phyloP scores from a whole-genome alignment of 2,329 filamentous ascomycete species.

The Pseudonectria foliicola region DNA sequence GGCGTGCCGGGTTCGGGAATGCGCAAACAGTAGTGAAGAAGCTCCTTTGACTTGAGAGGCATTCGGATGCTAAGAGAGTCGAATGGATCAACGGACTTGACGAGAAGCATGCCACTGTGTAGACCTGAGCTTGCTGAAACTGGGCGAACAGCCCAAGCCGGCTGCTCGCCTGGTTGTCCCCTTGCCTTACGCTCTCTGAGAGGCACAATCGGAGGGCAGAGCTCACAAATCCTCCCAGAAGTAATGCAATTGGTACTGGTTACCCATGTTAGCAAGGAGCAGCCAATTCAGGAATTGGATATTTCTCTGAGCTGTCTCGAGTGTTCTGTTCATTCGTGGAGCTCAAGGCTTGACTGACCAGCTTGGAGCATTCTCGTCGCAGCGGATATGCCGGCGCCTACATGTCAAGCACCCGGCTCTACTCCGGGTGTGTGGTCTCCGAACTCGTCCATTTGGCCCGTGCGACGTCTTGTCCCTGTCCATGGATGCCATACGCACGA shows the following conservation, averaged over 20 bases:
- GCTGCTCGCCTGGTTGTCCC: constrained; percentile 13
- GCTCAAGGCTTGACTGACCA: constrained; percentile 11
- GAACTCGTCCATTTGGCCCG: too few relatives aligned
- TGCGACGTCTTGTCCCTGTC: too few relatives aligned
- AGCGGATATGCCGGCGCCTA: constrained; percentile 13
- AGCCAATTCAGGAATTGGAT: too few relatives aligned
- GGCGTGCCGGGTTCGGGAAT: too few relatives aligned
- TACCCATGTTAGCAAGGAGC: not conserved
- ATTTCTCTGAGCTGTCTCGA: too few relatives aligned
- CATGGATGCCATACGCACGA: too few relatives aligned
- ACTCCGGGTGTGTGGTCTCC: constrained; percentile 10
- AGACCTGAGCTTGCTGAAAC: not conserved
- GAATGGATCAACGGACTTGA: constrained; percentile 5
- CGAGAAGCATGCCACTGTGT: constrained; percentile 1
- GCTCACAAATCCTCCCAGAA: constrained; percentile 6
- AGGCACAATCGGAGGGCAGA: constrained; percentile 4
- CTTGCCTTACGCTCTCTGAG: constrained; percentile 13
- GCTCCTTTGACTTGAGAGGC: constrained; percentile 15
- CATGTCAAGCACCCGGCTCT: constrained; percentile 17
- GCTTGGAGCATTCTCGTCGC: constrained; percentile 12
- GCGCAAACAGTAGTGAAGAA: constrained; percentile 19
- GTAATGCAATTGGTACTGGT: constrained; percentile 11
- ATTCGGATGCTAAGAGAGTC: constrained; percentile 9
- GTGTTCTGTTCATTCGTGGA: constrained; percentile 3
- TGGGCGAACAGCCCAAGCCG: constrained; percentile 14